Percentiles rank a stretch among this genome's conserved stretches.
phyloP scores from a whole-genome alignment of 2,329 filamentous ascomycete species.

The Dothistroma pini region DNA sequence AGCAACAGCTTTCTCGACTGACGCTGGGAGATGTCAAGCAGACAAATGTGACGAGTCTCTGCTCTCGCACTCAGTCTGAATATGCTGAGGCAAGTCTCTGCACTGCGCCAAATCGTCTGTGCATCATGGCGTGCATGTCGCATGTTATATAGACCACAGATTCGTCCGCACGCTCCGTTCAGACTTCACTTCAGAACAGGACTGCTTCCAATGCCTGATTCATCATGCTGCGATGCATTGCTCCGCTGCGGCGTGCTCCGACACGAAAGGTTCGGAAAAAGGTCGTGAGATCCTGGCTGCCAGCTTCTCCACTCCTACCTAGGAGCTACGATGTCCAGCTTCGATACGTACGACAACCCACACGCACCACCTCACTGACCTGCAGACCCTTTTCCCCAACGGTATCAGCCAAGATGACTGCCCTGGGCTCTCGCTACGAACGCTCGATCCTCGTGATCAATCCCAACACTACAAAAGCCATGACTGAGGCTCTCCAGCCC shows the following conservation, averaged over 20 bases:
- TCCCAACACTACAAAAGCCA: constrained; percentile 69
- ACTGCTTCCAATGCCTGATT: not conserved
- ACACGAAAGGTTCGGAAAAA: not conserved
- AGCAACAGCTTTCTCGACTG: no score
- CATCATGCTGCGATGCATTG: not conserved
- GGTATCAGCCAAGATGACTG: constrained; percentile 7
- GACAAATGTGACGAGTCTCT: no score
- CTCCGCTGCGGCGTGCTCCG: not conserved
- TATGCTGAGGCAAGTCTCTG: no score
- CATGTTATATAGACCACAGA: no score
- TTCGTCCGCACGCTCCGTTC: no score
- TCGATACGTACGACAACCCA: not conserved
- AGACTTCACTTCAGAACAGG: no score
- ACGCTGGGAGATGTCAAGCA: no score
- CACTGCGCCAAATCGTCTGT: no score
- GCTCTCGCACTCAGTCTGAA: no score
- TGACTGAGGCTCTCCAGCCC: constrained; percentile 65
- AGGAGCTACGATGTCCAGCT: not conserved
- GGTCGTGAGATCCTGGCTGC: not conserved
- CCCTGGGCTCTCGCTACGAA: constrained; percentile 13
- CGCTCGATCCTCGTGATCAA: constrained; percentile 67
- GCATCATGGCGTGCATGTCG: no score
- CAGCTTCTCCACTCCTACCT: not conserved
- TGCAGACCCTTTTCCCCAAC: not conserved
- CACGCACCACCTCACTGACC: not conserved